Evolutionary conservation across 2,329 filamentous ascomycete genomes (phyloP), one percentile per base, ranked within the genome.

Genomic region (Metarhizium rileyi): DNA sequence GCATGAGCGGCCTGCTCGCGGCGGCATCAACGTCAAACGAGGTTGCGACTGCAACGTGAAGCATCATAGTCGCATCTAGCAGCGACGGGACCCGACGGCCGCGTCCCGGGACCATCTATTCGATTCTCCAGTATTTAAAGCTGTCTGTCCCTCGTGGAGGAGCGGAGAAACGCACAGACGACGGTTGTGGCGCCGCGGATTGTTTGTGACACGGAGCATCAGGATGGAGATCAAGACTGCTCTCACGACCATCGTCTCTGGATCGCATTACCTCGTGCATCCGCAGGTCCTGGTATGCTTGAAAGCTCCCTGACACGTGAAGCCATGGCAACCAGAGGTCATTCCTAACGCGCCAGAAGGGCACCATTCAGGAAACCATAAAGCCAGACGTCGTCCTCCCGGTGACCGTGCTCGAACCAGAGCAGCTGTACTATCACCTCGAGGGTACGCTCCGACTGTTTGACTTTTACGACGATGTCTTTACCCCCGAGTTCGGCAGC

Each of bases 341-440:
- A 36, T 6, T 18, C 1, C 47, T 44, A 16, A 26, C 27, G 33
- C 52, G 22, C 16, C 3, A 22, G 6, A 23, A 71, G 68, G 69
- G 68, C 47, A 61, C 63, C 20, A 69, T 71, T n/a, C 59, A 69
- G 50, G 66, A 69, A 52, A 68, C 63, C 28, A 70, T 70, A 52
- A 65, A 69, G 22, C 62, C 69, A 1, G 68, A 70, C 50, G 65
- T 63, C 46, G 57, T 71, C 12, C 58, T 71, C 16, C 69, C 69
- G 8, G 66, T 71, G 20, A 70, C 68, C 12, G 60, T 71, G 5
- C 60, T 71, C 6, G 63, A 63, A 25, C 65, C 67, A 0, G 57
- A 64, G 4, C 67, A 71, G 54, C 57, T 71, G 43, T 67, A 65
- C 47, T 58, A 57, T 18, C 57, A 68, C n/a, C 52, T 71, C 2